phyloP scores from a whole-genome alignment of 1,284 basidiomycete genomes.

The Apiotrichum veenhuisii region DNA sequence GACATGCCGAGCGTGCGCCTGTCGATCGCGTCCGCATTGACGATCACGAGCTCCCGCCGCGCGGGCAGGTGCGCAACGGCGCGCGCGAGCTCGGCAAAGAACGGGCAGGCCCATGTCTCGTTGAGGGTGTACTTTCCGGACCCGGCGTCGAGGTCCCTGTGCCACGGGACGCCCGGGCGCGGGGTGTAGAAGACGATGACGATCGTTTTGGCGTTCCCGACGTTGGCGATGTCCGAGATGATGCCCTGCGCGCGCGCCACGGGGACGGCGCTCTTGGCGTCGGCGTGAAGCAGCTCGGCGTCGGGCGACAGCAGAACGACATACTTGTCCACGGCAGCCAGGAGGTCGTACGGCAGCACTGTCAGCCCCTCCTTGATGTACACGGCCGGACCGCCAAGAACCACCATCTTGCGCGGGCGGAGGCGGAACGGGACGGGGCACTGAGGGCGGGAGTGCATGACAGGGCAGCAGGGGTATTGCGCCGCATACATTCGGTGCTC shows the following conservation, averaged over 20 bases:
- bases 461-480: too few relatives aligned
- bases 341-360: neutral
- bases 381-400: neutral
- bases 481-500: neutral
- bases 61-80: neutral
- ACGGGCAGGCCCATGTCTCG: constrained; percentile 2
- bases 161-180: neutral
- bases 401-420: constrained; percentile 1
- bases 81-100: constrained; percentile 9
- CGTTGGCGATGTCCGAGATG: constrained; percentile 3
- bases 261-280: neutral
- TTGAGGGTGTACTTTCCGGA: neutral
- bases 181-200: constrained; percentile 4
- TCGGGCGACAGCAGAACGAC: neutral
- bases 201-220: neutral
- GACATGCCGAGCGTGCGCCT: too few relatives aligned
- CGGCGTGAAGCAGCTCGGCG: neutral
- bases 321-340: constrained; percentile 3
- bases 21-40: constrained; percentile 6
- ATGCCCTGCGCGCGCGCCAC: neutral
- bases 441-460: neutral
- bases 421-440: constrained; percentile 3
- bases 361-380: neutral
- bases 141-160: neutral
- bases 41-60: neutral